Evolutionary conservation across 306 rosid genomes (phyloP), one percentile per base, ranked within the genome.

Genomic region (Oemleria cerasiformis): DNA sequence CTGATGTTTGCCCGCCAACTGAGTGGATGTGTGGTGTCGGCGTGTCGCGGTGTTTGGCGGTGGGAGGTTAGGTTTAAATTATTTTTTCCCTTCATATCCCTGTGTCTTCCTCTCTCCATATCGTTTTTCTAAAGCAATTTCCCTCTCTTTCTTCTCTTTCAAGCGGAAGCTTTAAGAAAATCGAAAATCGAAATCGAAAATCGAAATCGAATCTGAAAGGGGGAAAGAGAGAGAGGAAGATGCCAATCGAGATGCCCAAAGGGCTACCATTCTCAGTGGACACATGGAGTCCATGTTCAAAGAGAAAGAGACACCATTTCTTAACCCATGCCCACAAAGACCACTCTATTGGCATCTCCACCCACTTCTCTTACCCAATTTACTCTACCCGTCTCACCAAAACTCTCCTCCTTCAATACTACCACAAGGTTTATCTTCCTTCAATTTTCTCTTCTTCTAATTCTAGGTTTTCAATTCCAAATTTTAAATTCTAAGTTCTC

Each of bases 191-290:
- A 25, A 25, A 25, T 25, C 30, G 30, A 25, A 25, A 25, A 25
- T n/a, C n/a, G n/a, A n/a, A n/a, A n/a, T n/a, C n/a, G n/a, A n/a
- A n/a, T n/a, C n/a, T n/a, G n/a, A n/a, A n/a, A n/a, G 49, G 49
- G 30, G 12, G 51, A 42, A 3, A 62, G 17, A 39, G 17, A 11
- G 20, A 10, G 15, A 16, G 7, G 13, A 4, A 70, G 62, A 91
- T 89, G 98, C 90, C 96, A 53, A 86, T 89, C 11, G 89, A 89
- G 80, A 80, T 89, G 92, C 98, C 92, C 13, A 78, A 69, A 47
- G 96, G 96, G 3, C 59, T 92, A 20, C 93, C 97, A 1, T 92
- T 92, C 84, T 89, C 93, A 0, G 92, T 89, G n/a, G 98, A 92
- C 68, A 87, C 97, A 61, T 89, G 97, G 94, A 76, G 63, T 67